Percentiles rank a stretch among this genome's conserved stretches.
These are phyloP conservation scores for Neoascochyta sp. DNA, from an alignment of 2,329 filamentous ascomycete species.

Conservation along the genomic window DNA sequence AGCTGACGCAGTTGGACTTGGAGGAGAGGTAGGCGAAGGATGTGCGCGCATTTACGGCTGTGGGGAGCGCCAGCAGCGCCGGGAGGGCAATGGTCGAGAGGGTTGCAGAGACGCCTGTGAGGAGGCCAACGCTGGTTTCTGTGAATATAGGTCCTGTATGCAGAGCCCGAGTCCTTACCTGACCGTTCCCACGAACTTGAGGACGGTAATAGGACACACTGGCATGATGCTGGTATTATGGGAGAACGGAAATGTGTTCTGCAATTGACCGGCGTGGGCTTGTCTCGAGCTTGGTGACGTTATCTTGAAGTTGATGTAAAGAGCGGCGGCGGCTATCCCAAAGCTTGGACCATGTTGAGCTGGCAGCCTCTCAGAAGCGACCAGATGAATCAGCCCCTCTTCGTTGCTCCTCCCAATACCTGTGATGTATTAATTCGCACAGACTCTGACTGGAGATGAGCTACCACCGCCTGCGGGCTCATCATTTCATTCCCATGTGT, in stretches of 20 bases:
- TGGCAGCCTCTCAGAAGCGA: no score
- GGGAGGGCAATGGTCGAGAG: conserved; percentile 75
- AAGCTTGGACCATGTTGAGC: conserved; percentile 4
- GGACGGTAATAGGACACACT: conserved; percentile 67
- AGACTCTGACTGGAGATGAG: no score
- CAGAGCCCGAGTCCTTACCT: conserved; percentile 78
- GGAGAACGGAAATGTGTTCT: background rate
- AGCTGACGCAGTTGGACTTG: conserved; percentile 50
- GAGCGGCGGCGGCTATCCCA: conserved; percentile 7
- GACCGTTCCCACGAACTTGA: conserved; percentile 91
- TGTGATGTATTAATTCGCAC: no score
- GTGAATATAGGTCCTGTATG: background rate
- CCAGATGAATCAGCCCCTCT: no score
- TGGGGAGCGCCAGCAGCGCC: conserved; percentile 74
- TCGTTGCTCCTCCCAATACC: no score
- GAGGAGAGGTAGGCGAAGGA: conserved; percentile 57
- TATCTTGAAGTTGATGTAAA: conserved; percentile 22
- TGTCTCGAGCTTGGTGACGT: conserved; percentile 8
- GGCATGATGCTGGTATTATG: conserved; percentile 52
- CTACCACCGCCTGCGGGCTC: no score
- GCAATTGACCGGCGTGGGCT: conserved; percentile 3
- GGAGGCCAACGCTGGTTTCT: no score
- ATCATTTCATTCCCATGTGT: no score
- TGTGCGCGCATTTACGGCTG: conserved; percentile 66
- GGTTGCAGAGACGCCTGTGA: conserved; percentile 88